Evolutionary conservation across 2,329 filamentous ascomycete species (phyloP).

Genomic region (Rutstroemia sp.): DNA sequence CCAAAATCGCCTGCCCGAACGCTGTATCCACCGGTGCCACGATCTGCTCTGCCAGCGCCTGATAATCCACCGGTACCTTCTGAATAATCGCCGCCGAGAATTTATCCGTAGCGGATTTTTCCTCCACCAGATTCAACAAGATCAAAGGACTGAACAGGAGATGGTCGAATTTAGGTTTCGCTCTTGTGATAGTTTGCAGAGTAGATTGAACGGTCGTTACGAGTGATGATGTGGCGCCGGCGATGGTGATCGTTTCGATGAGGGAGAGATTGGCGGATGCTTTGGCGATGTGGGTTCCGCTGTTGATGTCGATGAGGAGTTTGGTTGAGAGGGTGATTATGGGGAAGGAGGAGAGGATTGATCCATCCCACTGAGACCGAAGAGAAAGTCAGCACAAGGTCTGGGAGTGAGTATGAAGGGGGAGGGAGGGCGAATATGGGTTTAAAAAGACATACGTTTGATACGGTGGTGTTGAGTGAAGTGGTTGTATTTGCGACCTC

Average conservation of each 20-base stretch:
- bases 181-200: conserved; percentile 29
- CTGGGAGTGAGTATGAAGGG: not conserved
- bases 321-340: conserved; percentile 24
- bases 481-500: conserved; percentile 17
- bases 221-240: conserved; percentile 38
- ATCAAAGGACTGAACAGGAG: conserved; percentile 36
- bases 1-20: conserved; percentile 44
- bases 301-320: conserved; percentile 35
- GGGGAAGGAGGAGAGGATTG: not conserved
- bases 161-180: conserved; percentile 39
- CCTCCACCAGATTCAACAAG: conserved; percentile 34
- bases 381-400: not conserved
- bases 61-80: conserved; percentile 14
- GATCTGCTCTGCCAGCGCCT: conserved; percentile 22
- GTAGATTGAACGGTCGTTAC: conserved; percentile 41
- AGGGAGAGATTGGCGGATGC: conserved; percentile 33
- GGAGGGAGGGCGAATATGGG: not conserved
- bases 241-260: conserved; percentile 32
- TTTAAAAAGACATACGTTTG: not conserved
- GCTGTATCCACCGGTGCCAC: conserved; percentile 39
- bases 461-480: conserved; percentile 17
- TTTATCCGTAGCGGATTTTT: conserved; percentile 34
- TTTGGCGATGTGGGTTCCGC: conserved; percentile 33
- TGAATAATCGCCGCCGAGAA: conserved; percentile 15
- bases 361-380: not conserved